These are phyloP conservation scores for Lipomyces orientalis DNA, from an alignment of 805 yeast species.

Conservation along the genomic window DNA sequence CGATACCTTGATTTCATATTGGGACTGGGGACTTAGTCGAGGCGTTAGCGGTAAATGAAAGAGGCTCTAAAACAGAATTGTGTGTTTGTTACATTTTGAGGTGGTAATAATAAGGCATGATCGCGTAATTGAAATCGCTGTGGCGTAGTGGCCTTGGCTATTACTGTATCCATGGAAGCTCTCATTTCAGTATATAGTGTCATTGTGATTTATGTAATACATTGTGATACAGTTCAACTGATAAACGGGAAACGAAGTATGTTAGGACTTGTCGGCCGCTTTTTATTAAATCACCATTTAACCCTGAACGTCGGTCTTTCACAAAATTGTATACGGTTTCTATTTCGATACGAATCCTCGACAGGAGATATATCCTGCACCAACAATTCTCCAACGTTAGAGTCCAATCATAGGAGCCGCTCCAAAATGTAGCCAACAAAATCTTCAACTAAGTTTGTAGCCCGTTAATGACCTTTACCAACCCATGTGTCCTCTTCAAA, in stretches of 20 bases:
- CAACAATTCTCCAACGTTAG: neutral
- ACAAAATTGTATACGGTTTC: no score
- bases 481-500: conserved; percentile 67
- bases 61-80: neutral
- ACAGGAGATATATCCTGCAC: no score
- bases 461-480: conserved; percentile 62
- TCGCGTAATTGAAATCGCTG: neutral
- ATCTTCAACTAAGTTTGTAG: conserved; percentile 43
- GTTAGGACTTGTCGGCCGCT: no score
- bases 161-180: neutral
- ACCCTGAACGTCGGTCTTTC: no score
- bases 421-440: neutral
- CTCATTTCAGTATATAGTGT: neutral
- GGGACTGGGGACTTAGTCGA: neutral
- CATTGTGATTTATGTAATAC: neutral
- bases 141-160: neutral
- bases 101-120: neutral
- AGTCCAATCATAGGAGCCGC: neutral
- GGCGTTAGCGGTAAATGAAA: neutral
- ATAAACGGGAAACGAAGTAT: no score
- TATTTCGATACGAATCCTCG: no score
- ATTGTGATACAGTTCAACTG: neutral
- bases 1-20: neutral
- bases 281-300: no score
- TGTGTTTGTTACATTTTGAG: neutral